Base-by-base conservation (phyloP, 1,284 basidiomycete genomes). In the Tylopilus orsonianus region DNA sequence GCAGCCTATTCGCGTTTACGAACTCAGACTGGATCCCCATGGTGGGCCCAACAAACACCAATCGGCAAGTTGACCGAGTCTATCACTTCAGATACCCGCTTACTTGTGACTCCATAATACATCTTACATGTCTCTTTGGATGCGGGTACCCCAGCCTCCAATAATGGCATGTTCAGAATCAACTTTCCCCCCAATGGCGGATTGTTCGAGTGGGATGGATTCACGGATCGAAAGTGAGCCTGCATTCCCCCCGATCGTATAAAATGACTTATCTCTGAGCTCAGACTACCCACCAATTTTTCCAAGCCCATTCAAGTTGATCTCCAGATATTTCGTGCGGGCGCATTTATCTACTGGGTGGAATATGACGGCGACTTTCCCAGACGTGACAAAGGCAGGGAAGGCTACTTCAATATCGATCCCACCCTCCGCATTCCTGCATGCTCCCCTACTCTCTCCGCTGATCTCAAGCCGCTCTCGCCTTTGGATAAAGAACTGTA, bases 341-440 rank as follows among this genome's bases (percentile, higher is more conserved):
- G 94, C 49, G 93, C 93, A 0, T 97, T 96, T 71, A 82, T 89
- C 50, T 97, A 93, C 70, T 96, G 86, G 81, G 75, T 97, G 46
- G 93, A 97, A 69, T 92, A 95, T 66, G 93, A 95, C 56, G 77
- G 80, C 10, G 76, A 75, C 27, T 57, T 65, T 1, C 63, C 71
- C 13, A 79, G 78, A 18, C 83, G 91, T 51, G 69, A 87, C 48
- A 85, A 82, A 53, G 90, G 91, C 34, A 81, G 90, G 46, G 83
- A 90, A 60, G 93, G 94, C 2, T 97, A 93, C 71, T 97, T 97
- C 73, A 96, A 96, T 68, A 85, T 97, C 56, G 95, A 97, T 64
- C 94, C 94, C 13, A 77, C 92, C 54, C 83, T 97, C 50, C 82
- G 78, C 35, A 73, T 81, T 38, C 90, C 86, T 56, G 74, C 79